Conservation (phyloP, 2,329 filamentous ascomycete genomes). For the Alternaria sp. region DNA sequence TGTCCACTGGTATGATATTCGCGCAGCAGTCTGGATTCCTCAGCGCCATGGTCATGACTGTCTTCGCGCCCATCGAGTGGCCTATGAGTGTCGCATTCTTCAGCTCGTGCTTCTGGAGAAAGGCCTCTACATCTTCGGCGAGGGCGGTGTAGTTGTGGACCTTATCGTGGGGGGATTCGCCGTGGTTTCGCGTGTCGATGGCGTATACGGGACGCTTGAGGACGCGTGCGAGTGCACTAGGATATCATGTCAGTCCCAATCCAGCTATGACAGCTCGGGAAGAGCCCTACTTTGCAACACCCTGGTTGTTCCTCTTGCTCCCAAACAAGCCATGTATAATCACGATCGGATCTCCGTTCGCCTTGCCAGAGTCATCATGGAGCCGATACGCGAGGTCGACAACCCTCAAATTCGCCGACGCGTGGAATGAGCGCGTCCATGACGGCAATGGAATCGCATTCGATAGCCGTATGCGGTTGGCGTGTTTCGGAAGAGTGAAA, state of each 20-base stretch:
- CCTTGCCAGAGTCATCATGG: constrained; percentile 44
- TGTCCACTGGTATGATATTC: constrained; percentile 84
- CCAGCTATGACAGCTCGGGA: rapidly evolving
- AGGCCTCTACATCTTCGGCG: constrained; percentile 81
- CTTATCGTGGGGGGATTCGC: constrained; percentile 79
- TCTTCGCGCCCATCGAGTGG: constrained; percentile 97
- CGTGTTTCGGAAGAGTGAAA: constrained; percentile 19
- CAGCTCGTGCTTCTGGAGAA: constrained; percentile 76
- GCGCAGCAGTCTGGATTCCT: constrained; percentile 70
- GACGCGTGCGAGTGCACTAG: constrained; percentile 79
- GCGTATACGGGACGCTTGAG: constrained; percentile 82
- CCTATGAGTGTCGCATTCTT: constrained; percentile 79
- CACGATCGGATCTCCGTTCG: constrained; percentile 70
- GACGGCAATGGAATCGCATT: constrained; percentile 4
- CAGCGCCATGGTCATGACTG: constrained; percentile 86
- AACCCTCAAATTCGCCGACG: constrained; percentile 25
- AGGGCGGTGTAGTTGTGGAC: constrained; percentile 82
- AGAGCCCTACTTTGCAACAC: constrained; percentile 79
- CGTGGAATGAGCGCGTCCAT: constrained; percentile 40
- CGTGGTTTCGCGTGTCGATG: constrained; percentile 90
- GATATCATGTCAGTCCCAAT: not conserved
- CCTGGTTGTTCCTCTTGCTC: constrained; percentile 93
- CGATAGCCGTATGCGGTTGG: constrained; percentile 7
- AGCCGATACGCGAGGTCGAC: constrained; percentile 46
- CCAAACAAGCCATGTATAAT: constrained; percentile 94